Evolutionary conservation across 208 protist genomes (phyloP), one percentile per base, ranked within the genome.

Genomic region (Naegleria gruberi): DNA sequence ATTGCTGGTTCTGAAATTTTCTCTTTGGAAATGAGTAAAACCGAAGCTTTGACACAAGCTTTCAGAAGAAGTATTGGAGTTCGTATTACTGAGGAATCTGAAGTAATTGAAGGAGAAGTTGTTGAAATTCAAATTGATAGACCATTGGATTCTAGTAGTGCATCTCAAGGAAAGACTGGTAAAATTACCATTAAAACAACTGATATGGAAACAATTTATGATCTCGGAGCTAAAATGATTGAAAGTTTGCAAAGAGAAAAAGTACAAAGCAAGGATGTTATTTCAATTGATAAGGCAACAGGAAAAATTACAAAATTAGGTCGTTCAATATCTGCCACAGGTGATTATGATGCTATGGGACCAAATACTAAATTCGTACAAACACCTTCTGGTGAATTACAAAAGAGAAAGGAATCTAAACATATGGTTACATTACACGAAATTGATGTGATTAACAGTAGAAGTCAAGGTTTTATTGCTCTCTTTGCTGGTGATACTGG

Each of bases 181-280:
- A 97, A 99, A 92, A 94, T 99, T n/a, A 99, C 98, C 45, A 93
- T 99, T 1, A 99, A 99, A 94, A 99, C 99, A 41, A 99, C 99
- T 8, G 99, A 99, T 89, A 99, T 99, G 99, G 99, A 99, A 93
- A 99, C 98, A 1, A 95, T 98, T 23, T 99, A 99, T 94, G 99
- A 99, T 92, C 94, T 99, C 12, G 99, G 99, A n/a, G 93, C 96
- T 83, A 99, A 99, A 94, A 99, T 99, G 98, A 99, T 99, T 92
- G 99, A 99, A 43, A 95, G 96, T 84, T 94, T 99, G 44, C 96
- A 96, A 86, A 99, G 99, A 92, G 98, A 99, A 93, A 99, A 99
- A 94, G 96, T 99, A 37, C 93, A 96, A 89, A 95, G 97, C 26
- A 98, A 98, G 46, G 99, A 99, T 91, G 98, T 99, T 34, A 99